Base-by-base conservation (phyloP, 306 rosid species). In the Begonia loranthoides region DNA sequence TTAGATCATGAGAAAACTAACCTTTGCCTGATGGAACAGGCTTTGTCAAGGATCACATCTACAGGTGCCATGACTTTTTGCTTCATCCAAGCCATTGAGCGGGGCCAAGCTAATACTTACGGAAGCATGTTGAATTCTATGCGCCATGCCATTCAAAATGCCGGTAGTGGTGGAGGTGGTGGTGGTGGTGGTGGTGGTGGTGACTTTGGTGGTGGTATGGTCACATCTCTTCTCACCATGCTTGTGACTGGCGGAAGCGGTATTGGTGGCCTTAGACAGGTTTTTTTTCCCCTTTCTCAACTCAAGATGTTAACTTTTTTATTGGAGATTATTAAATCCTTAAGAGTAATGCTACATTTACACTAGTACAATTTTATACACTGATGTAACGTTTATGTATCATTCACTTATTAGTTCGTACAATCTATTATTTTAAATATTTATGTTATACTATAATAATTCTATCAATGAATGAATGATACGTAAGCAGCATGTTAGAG, bases 31-130 rank as follows among this genome's bases (percentile, higher is more conserved):
- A 17, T 46, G 58, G 52, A 59, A 76, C 88, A 90, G 99, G 99
- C 99, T 58, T 68, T 92, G 14, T 92, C 96, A 14, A 92, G 55
- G 80, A 75, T 90, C 50, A 83, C 96, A 22, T 90, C 99, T 54
- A 90, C 99, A 49, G 99, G 99, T 49, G 99, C 96, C 57, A 86
- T 90, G 96, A 90, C 99, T 13, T 90, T 55, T 72, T 83, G 93
- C 79, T 90, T 90, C 78, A 86, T 90, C 71, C 94, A 86, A 73
- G 96, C 99, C 4, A 61, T 90, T 4, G 99, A 86, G 74, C 86
- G 68, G 19, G 99, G 94, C 54, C 83, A 83, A 5, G 94, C 79
- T 13, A 39, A 76, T 22, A 83, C 95, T 6, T 90, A 90, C 55
- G 99, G 99, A 16, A 79, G 78, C 77, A 76, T 90, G 34, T 93